These are phyloP conservation scores for Beauveria pseudobassiana DNA, from an alignment of 2,329 filamentous ascomycete genomes.

Conservation along the genomic window DNA sequence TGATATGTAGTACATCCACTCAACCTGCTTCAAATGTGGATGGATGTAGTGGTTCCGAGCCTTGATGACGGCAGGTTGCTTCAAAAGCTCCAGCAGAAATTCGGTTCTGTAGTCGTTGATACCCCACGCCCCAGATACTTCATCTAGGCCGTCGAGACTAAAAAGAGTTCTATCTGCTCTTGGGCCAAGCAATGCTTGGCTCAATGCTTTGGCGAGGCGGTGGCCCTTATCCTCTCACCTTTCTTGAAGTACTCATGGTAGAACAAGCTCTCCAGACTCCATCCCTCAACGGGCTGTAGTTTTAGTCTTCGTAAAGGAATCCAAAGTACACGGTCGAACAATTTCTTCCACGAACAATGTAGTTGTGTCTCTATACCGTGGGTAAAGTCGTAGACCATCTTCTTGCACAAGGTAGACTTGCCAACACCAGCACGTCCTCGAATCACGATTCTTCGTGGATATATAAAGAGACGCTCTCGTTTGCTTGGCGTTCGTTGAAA, in stretches of 20 bases:
- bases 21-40: too few species aligned
- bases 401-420: slow-evolving; percentile 35
- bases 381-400: slow-evolving; percentile 29
- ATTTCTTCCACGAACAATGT: slow-evolving; percentile 15
- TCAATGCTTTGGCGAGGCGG: neutral
- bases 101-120: neutral
- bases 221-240: too few species aligned
- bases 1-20: too few species aligned
- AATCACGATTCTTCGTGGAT: slow-evolving; percentile 24
- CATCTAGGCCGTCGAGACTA: slow-evolving; percentile 36
- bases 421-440: slow-evolving; percentile 30
- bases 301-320: slow-evolving; percentile 30
- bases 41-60: too few species aligned
- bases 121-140: slow-evolving; percentile 21
- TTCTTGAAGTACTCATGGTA: slow-evolving; percentile 21
- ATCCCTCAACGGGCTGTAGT: neutral
- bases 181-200: neutral
- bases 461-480: neutral
- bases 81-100: neutral
- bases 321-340: slow-evolving; percentile 33
- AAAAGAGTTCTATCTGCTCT: slow-evolving; percentile 25
- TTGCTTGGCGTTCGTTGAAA: neutral
- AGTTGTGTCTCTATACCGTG: slow-evolving; percentile 10
- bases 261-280: slow-evolving; percentile 18
- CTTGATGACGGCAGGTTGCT: slow-evolving; percentile 23